Base-by-base conservation (phyloP, 1,284 basidiomycete species). In the Tilletia caries region DNA sequence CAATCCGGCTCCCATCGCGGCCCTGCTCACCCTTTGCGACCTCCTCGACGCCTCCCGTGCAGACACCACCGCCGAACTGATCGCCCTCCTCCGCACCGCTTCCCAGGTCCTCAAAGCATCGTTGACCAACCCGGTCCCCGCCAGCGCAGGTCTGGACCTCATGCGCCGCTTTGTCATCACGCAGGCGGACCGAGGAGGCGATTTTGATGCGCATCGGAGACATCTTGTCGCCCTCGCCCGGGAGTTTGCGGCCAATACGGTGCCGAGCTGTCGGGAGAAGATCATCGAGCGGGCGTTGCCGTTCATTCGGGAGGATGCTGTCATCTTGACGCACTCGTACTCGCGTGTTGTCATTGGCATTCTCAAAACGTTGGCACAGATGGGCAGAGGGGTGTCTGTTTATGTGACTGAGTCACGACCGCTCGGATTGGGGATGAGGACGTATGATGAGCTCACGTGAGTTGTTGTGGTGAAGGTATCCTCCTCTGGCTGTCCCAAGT, bases 331-430 rank as follows among this genome's bases (percentile, higher is more conserved):
- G 2, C 95, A 98, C 85, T 92, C 91, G 27, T 93, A 94, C 85
- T 98, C 96, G 54, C 87, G 96, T 76, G 95, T 98, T 32, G 95
- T 99, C 64, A 91, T 96, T 86, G 91, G 93, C 84, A 91, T 95
- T 23, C 87, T 99, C 65, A 87, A 98, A 65, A 88, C 90, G 72
- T 84, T 84, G 1, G 94, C 95, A 6, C 91, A 95, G 83, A 23
- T 67, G 18, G 74, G 78, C 32, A 89, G 89, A 85, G 88, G 94
- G 68, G 93, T 98, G 84, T 92, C 91, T 79, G 95, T 98, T 54
- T 98, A 94, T 83, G 96, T 99, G 67, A 97, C 96, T 68, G 93
- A 97, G 88, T 92, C 92, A 44, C 87, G 93, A 74, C 94, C 93
- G 76, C 89, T 89, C 81, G 90, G 91, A 73, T 86, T 91, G 6